Base-by-base conservation (phyloP, 1,284 basidiomycete genomes). In the Cystobasidium sp. region DNA sequence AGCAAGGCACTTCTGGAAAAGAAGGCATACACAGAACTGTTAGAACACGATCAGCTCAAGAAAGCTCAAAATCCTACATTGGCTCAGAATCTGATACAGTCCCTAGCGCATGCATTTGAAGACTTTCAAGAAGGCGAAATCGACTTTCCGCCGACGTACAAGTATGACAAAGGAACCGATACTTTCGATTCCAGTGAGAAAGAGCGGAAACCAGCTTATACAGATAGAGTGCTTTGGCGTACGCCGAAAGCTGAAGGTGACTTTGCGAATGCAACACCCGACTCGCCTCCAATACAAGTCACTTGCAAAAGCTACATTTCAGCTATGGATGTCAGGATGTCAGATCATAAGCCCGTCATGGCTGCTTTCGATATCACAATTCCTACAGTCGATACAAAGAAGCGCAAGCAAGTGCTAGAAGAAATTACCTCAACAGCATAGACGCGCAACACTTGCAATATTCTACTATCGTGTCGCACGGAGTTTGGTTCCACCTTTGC, bases 111-210 rank as follows among this genome's bases (percentile, higher is more conserved):
- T 43, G 78, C 77, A 6, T 78, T 78, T 14, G 63, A 70, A 20
- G 78, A 71, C 16, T 79, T 77, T 24, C 52, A 73, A 37, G 79
- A 79, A 58, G 66, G 58, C 2, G 39, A 47, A 6, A 72, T 79
- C 51, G 18, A 39, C 1, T 79, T 79, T 22, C 65, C 73, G n/a
- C 94, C 95, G 18, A 98, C 96, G 31, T 98, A 97, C 88, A 99
- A 99, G 83, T 98, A 96, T 83, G 93, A 97, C 81, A 87, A 87
- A 0, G 84, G 87, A 1, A 89, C 91, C 3, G 82, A 88, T 80
- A 87, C 88, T 75, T 99, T 92, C 80, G 96, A 99, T 81, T 85
- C 90, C 1, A 92, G 91, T 1, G 94, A 95, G 82, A 98, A 98
- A 82, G 87, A 88, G n/a, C 88, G 96, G 0, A 86, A 89, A 8